Evolutionary conservation across 1,284 basidiomycete genomes (phyloP).

Genomic region (Ceratorhiza oryzae-sativae): DNA sequence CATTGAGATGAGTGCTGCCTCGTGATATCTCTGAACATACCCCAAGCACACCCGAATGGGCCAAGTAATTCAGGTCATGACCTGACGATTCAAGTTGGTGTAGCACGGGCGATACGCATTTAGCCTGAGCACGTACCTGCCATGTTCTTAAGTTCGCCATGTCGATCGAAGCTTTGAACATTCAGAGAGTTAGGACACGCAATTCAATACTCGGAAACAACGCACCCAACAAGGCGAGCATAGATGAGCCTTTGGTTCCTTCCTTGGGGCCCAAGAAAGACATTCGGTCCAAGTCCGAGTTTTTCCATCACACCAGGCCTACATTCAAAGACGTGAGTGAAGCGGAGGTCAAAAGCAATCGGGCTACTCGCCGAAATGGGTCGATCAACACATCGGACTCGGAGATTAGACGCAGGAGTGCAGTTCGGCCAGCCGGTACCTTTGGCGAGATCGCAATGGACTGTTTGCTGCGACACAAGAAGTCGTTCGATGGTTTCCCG

Average conservation of each 20-base stretch:
- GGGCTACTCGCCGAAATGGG: conserved; percentile 62
- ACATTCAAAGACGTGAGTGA: background rate
- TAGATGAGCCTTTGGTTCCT: conserved; percentile 66
- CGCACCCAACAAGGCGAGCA: conserved; percentile 71
- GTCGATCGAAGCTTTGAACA: conserved; percentile 14
- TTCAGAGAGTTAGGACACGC: background rate
- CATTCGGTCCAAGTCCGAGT: conserved; percentile 76
- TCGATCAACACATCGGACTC: conserved; percentile 81
- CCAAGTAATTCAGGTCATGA: conserved; percentile 89
- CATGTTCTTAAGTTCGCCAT: conserved; percentile 25
- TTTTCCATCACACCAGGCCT: conserved; percentile 79
- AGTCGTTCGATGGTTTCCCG: conserved; percentile 51
- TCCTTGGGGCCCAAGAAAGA: conserved; percentile 62
- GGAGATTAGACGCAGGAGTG: conserved; percentile 67
- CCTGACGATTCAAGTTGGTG: conserved; percentile 52
- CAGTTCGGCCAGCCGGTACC: conserved; percentile 62
- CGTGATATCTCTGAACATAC: background rate
- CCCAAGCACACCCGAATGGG: conserved; percentile 72
- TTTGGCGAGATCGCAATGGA: conserved; percentile 76
- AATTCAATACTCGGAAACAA: conserved; percentile 20
- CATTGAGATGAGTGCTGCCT: background rate
- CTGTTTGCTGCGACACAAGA: conserved; percentile 74
- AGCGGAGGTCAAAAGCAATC: background rate
- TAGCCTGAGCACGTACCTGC: background rate
- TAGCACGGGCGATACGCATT: too few species aligned